Evolutionary conservation across 106 monocot genomes (phyloP).

Genomic region (Dioscorea alata): DNA sequence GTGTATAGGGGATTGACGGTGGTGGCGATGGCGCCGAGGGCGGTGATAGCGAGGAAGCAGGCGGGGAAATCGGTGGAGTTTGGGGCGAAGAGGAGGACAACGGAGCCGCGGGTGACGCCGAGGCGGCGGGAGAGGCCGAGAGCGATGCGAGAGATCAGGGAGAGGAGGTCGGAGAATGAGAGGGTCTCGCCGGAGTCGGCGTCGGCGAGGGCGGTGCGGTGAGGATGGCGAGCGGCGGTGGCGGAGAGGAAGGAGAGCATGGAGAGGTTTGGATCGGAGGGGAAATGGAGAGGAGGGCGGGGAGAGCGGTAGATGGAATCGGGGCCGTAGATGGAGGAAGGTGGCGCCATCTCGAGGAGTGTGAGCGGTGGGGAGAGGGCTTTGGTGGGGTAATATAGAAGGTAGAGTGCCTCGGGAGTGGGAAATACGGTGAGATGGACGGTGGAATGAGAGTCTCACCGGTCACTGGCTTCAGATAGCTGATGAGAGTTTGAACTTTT

Average conservation of each 20-base stretch:
- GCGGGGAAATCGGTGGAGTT: constrained; percentile 61
- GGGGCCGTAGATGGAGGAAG: constrained; percentile 24
- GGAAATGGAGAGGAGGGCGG: constrained; percentile 29
- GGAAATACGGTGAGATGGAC: neutral
- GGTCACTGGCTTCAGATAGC: neutral
- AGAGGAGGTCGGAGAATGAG: constrained; percentile 29
- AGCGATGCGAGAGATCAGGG: constrained; percentile 30
- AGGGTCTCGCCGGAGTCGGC: constrained; percentile 19
- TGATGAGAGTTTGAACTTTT: neutral
- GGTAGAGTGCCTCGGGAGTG: neutral
- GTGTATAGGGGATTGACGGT: constrained; percentile 80
- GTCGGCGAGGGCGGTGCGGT: constrained; percentile 1
- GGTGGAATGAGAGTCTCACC: neutral
- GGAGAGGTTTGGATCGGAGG: constrained; percentile 40
- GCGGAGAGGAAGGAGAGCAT: constrained; percentile 29
- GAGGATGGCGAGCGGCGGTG: neutral
- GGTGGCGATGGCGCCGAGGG: constrained; percentile 64
- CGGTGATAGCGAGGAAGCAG: constrained; percentile 50
- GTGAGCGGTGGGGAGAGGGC: neutral
- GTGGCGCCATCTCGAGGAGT: neutral
- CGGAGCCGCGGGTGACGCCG: constrained; percentile 39
- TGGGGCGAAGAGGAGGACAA: constrained; percentile 73
- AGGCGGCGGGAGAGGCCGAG: constrained; percentile 16
- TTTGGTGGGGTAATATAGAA: neutral
- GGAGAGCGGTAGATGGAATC: constrained; percentile 43